Evolutionary conservation across 495 filamentous ascomycete genomes (phyloP), one percentile per base, ranked within the genome.

Genomic region (Amphirosellinia nigrospora): DNA sequence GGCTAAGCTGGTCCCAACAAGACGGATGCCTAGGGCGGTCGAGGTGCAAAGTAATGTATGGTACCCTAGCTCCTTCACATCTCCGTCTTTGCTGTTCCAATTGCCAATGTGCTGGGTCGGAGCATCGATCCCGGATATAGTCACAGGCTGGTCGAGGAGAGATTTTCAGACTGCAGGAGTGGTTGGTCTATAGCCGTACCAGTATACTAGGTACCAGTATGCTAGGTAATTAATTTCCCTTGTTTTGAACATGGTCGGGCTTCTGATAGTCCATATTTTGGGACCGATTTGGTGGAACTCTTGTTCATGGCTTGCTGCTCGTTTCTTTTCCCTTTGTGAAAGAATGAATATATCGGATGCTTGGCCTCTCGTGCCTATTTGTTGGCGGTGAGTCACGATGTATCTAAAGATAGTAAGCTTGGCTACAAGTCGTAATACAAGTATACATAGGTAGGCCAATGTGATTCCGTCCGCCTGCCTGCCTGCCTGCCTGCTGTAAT

Each of bases 61-160:
- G 58, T 61, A 61, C 58, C 36, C 58, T 61, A 61, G 21, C 58
- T 61, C 58, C 21, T 61, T 41, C 36, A 61, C n/a, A 41, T 60
- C 36, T 26, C 21, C 58, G 36, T 41, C 13, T 26, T 61, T 45
- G 60, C 26, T 46, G 39, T 46, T 46, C n/a, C 36, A 43, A 63
- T 32, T 16, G 39, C 62, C 46, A 48, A 4, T 34, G 28, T 28
- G 7, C 43, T 19, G 43, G 61, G 61, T 64, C 61, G 16, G 16
- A 1, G 43, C 48, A 28, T 28, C n/a, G 36, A 15, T 15, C 0
- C 11, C 58, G n/a, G 21, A 61, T 41, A 26, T 43, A 43, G 58
- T 61, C 28, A 28, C n/a, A n/a, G n/a, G n/a, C n/a, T n/a, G n/a
- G n/a, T n/a, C n/a, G n/a, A n/a, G n/a, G n/a, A n/a, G 16, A 58